Evolutionary conservation across 257 asterid species (phyloP), one percentile per base, ranked within the genome.

Genomic region (Solanum lycopersicoides): DNA sequence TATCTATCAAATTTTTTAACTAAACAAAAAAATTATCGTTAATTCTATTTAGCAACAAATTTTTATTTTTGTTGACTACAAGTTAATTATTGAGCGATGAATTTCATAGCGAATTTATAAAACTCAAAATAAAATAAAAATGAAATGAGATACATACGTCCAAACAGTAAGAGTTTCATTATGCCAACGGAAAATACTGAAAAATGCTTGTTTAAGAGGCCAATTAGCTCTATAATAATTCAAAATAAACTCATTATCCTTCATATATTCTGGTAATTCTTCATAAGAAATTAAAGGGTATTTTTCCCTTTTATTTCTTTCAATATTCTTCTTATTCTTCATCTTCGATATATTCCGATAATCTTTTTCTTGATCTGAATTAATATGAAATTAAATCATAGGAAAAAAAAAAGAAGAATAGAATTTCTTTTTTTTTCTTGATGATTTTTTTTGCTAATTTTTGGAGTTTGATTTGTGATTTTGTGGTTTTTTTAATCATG

Each of bases 101-200:
- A 69, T 71, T 71, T 16, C 23, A 0, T 14, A 15, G 41, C 7
- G 1, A 69, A 69, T 69, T 30, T 65, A 12, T 0, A n/a, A 68
- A 14, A 30, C 12, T 68, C 2, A 0, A 66, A 12, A 2, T 1
- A 66, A 45, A 10, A 50, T 50, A 60, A 35, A 37, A 16, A 18
- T 25, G 30, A 85, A 79, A 79, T 44, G 10, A 77, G 3, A 79
- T 79, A 92, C 99, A 88, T 86, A 95, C 99, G 99, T 97, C 99
- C 99, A 97, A 1, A 97, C 98, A 86, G 96, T 97, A 21, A 97
- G 98, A 32, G 99, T 96, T 93, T 97, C 99, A 86, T 97, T 96
- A 86, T 97, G 99, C 99, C 99, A 97, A 41, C 92, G 91, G 86
- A 96, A 97, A 4, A 97, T 13, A 92, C 99, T 97, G 91, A 94